Evolutionary conservation across 2,329 filamentous ascomycete species (phyloP), one percentile per base, ranked within the genome.

Genomic region (Fusarium robinianum): DNA sequence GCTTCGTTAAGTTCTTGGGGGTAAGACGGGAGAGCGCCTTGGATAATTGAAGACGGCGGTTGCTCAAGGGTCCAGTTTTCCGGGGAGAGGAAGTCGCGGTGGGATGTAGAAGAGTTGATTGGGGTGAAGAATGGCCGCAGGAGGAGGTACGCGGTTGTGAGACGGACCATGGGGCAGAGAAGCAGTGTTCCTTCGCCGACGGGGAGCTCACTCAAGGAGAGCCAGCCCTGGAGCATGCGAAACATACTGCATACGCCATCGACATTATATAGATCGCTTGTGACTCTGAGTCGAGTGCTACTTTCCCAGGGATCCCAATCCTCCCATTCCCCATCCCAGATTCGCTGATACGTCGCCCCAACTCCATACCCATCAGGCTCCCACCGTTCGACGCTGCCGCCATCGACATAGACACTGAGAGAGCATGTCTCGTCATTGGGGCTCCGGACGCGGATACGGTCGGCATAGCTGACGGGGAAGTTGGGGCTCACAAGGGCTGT

Each of bases 141-240:
- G 2, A 92, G 77, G 55, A 83, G 83, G 66, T 92, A 92, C 2
- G 86, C 81, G 0, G 87, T 90, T 8, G 86, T 83, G 39, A 85
- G 78, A 32, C 77, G 75, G 18, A 90, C 68, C 51, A 90, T 75
- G 0, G 87, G 87, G 58, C 88, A 89, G 4, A 91, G 81, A 12
- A 84, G 77, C 8, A 92, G 70, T 0, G 84, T 87, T 6, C 86
- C 86, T 62, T 89, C 82, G 8, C 77, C 78, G 0, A 84, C 81
- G 0, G 76, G 77, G 2, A 83, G 84, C 17, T 75, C 70, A 14
- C 79, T 83, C 67, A 92, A 79, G 18, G 76, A 74, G 10, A 92
- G 67, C 85, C 87, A 89, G 37, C 87, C 88, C 63, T 92, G 87
- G 61, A 86, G 87, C 77, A 90, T 87, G 35, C 88, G 78, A 64